Evolutionary conservation across 768 basidiomycete species (phyloP), one percentile per base, ranked within the genome.

Genomic region (Phylloporus arenicola): DNA sequence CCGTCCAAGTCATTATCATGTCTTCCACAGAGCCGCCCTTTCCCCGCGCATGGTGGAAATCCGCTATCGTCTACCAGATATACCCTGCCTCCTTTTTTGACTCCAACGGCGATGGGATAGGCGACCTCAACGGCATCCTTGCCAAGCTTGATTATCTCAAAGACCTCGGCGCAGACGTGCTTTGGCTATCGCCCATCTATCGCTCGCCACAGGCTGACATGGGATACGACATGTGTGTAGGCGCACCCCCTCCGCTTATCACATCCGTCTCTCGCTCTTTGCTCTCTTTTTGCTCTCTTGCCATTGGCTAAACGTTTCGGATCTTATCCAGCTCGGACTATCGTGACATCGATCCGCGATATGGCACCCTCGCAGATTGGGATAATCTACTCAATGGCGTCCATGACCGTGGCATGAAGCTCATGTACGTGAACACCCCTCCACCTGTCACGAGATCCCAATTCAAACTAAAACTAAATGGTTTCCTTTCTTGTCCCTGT

Each of bases 61-160:
- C 73, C 16, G 76, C 76, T 3, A 62, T 74, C 27, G 69, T 85
- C 19, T 84, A 84, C 67, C 84, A 85, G 64, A 83, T 87, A 62
- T 86, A 86, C 60, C 84, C 84, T 2, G 68, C 79, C 45, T 85
- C 83, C 0, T 87, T 85, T 72, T 75, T 72, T 47, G 86, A 88
- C 59, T 78, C 82, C n/a, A 86, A 82, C 52, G 83, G 79, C 1
- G 82, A 84, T 61, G 86, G 84, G 0, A 63, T 80, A 34, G 86
- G 86, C 11, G 86, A 88, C 63, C 72, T 91, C 30, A 76, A 74
- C 20, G 86, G 86, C 14, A 85, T 91, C 51, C 58, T 68, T 22
- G 60, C 71, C 33, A 84, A 86, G 59, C 68, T 89, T 8, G 82
- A 84, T 56, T 86, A 90, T 63, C 70, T 89, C 46, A 76, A 80